Base-by-base conservation (phyloP, 2,329 filamentous ascomycete species). In the Verticillium dahliae region DNA sequence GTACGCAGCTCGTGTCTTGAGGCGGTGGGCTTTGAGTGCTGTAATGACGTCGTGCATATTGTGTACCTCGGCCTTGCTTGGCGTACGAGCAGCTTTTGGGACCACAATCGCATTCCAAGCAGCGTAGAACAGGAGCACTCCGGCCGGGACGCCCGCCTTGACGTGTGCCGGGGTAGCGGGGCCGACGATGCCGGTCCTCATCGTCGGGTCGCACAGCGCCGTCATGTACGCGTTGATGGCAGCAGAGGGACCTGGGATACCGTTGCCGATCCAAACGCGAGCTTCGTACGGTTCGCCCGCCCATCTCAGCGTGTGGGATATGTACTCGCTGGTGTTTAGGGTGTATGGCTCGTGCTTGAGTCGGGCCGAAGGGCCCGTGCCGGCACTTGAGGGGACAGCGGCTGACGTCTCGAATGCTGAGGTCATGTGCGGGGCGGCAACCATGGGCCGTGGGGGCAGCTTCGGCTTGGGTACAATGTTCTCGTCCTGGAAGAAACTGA, bases 51-150 rank as follows among this genome's bases (percentile, higher is more conserved):
- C 78, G 41, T 63, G 67, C 79, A 81, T 80, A n/a, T 62, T 67
- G 37, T 65, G 60, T 15, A 80, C 62, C 6, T 75, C 71, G 7
- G 52, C 61, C 35, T 59, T 62, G 4, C 67, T 63, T 0, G 78
- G 78, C 27, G 65, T 54, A 3, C 59, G 61, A 34, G 76, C 63
- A 14, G 64, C 62, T 0, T 54, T 59, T 7, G 78, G 77, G 63
- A 77, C 71, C 3, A 83, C 62, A 59, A 83, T 79, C 5, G 74
- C 75, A 62, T 78, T 76, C 84, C 84, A 86, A 0, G 83, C 83
- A 1, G 74, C 76, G 34, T 79, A 73, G 65, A 80, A 85, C 45
- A 86, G 69, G 60, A 76, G 78, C 1, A 74, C 71, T 0, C 74
- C 71, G 0, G 69, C 57, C 4, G 83, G 83, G 4, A 79, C 81